Base-by-base conservation (phyloP, 306 rosid genomes). In the Ziziphus jujuba region DNA sequence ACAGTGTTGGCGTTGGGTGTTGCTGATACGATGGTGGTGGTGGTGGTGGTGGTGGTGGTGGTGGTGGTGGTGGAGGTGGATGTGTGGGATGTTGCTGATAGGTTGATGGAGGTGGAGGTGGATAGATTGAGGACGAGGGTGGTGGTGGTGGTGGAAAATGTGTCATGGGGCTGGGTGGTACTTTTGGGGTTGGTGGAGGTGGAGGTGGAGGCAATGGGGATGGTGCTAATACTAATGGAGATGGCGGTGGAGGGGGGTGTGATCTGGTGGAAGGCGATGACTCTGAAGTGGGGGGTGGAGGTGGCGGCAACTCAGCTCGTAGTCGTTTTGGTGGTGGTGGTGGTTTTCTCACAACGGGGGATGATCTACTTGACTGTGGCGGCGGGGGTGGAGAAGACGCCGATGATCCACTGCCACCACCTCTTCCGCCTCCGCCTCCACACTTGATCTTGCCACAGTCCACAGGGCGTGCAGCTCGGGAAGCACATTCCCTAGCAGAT, bases 181-280 rank as follows among this genome's bases (percentile, higher is more conserved):
- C 65, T 36, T 61, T 45, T 45, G 33, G 14, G 11, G 66, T 57
- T 9, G 72, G 77, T 17, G 77, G 79, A 5, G 79, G 76, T 14
- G 63, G 73, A 0, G 48, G 65, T 17, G 53, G 44, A 28, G 76
- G 54, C 2, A 7, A 2, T 17, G 22, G 55, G 55, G 8, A 50
- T 5, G 55, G 9, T 7, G 2, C 6, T 2, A 8, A 15, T 9
- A 9, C 3, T 2, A 9, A 17, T 15, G 55, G 55, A 4, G 4
- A 7, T 2, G 45, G 56, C 19, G 20, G 55, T 24, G 69, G 61
- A 43, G 70, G 79, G 33, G 80, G 6, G n/a, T 47, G 70, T 25
- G 75, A 48, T 69, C 65, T 61, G 44, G 35, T 61, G 34, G 75
- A 60, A 55, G 74, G 79, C 34, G 79, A 75, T 19, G 75, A 68